Conservation (phyloP, 495 filamentous ascomycete genomes). For the Rusavskia elegans region DNA sequence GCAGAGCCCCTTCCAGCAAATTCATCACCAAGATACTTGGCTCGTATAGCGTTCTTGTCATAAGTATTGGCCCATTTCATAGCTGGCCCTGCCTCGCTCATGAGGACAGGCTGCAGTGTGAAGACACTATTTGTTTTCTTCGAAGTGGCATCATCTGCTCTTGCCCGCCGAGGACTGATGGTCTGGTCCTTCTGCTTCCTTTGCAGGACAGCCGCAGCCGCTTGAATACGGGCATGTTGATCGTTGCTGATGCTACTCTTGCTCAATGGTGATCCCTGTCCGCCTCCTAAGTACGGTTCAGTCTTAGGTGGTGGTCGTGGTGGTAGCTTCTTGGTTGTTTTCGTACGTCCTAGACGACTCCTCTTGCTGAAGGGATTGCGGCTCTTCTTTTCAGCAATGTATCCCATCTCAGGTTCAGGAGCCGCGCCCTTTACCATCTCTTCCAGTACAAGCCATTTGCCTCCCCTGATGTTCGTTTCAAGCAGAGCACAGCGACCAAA, state of each 20-base stretch:
- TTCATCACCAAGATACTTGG: constrained; percentile 60
- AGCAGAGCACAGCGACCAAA: constrained; percentile 89
- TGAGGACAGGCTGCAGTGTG: constrained; percentile 70
- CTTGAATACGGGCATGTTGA: constrained; percentile 83
- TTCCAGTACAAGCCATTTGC: constrained; percentile 86
- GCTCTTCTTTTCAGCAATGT: constrained; percentile 86
- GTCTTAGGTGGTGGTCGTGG: constrained; percentile 15
- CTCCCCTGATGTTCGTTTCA: constrained; percentile 66
- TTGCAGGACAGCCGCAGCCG: constrained; percentile 69
- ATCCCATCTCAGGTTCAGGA: constrained; percentile 65
- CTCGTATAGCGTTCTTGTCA: constrained; percentile 69
- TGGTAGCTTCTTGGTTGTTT: constrained; percentile 40
- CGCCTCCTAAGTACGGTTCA: constrained; percentile 36
- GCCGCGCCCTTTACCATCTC: constrained; percentile 93
- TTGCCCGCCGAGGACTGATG: constrained; percentile 19
- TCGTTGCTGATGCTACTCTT: constrained; percentile 84
- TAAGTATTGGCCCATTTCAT: constrained; percentile 92
- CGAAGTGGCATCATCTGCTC: constrained; percentile 33
- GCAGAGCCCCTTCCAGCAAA: constrained; percentile 47
- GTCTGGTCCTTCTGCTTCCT: constrained; percentile 44
- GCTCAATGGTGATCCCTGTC: constrained; percentile 37
- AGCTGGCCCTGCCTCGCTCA: constrained; percentile 77
- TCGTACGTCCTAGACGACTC: constrained; percentile 47
- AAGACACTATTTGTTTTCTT: constrained; percentile 83
- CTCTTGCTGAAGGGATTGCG: constrained; percentile 71